Conservation (phyloP, 306 rosid species). For the Sicyos edulis region DNA sequence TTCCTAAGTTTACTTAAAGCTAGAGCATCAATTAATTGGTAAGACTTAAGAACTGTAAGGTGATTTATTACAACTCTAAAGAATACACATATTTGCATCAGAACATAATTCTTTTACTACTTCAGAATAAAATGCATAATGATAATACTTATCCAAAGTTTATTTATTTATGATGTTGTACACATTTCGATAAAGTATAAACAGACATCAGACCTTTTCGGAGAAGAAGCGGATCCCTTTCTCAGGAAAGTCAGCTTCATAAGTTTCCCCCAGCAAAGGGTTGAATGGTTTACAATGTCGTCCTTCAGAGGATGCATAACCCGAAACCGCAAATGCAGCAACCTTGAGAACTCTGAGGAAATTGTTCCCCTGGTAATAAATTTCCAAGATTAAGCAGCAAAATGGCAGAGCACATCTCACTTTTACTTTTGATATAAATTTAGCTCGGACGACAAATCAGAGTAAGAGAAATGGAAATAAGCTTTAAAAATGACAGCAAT, state of each 20-base stretch:
- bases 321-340: constrained; percentile 97
- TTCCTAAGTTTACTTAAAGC: neutral
- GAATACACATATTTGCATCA: neutral
- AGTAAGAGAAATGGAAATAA: neutral
- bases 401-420: neutral
- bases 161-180: neutral
- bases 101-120: neutral
- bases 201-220: constrained; percentile 76
- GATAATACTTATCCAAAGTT: neutral
- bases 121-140: neutral
- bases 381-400: constrained; percentile 9
- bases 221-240: constrained; percentile 94
- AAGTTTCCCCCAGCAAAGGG: constrained; percentile 97
- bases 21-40: neutral
- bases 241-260: constrained; percentile 89
- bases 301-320: constrained; percentile 94
- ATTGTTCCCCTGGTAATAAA: constrained; percentile 68
- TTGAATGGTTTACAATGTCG: constrained; percentile 97
- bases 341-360: constrained; percentile 73
- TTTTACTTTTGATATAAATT: neutral
- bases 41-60: neutral
- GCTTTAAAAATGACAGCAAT: too few species aligned
- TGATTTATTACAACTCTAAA: neutral
- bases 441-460: neutral
- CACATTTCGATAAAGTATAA: constrained; percentile 9